A percentile compares a stretch with the other conserved stretches of the same genome.
These are phyloP conservation scores for Silene vulgaris DNA, from an alignment of 179 eudicot genomes.

Conservation along the genomic window DNA sequence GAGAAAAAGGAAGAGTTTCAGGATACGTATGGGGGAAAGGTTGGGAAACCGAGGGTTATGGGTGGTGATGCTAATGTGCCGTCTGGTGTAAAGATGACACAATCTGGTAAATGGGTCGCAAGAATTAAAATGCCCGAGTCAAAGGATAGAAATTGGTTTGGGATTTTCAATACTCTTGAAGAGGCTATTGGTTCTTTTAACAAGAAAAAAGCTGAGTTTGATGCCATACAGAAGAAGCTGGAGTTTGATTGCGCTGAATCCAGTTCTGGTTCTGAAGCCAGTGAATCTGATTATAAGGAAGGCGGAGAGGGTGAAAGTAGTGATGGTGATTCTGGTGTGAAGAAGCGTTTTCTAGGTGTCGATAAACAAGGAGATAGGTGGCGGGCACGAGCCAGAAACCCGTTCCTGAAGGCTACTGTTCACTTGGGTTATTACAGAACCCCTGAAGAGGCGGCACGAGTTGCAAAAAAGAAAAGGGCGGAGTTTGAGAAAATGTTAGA, in stretches of 20 bases:
- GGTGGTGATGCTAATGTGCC: neutral
- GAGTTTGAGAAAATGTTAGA: neutral
- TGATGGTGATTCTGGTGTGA: neutral
- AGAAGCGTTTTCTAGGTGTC: neutral
- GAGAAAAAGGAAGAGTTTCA: constrained; percentile 4
- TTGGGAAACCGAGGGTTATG: too few species aligned
- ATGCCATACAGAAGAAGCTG: neutral
- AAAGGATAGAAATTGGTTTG: constrained; percentile 22
- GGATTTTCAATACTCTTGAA: constrained; percentile 23
- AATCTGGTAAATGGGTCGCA: constrained; percentile 30
- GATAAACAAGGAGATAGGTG: neutral
- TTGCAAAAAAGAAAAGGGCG: constrained; percentile 10
- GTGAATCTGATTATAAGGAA: neutral
- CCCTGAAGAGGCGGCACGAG: constrained; percentile 16
- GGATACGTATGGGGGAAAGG: neutral
- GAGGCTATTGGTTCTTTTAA: constrained; percentile 25
- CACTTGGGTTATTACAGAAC: neutral
- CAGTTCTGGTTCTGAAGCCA: neutral
- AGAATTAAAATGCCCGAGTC: constrained; percentile 15
- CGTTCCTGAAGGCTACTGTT: constrained; percentile 1
- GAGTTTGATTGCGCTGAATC: constrained; percentile 9
- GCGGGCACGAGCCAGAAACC: constrained; percentile 15
- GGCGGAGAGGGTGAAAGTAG: neutral
- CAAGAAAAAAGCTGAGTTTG: constrained; percentile 11
- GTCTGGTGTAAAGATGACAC: constrained; percentile 19